These are phyloP conservation scores for Magnaporthiopsis poae DNA, from an alignment of 2,329 filamentous ascomycete species.

Conservation along the genomic window DNA sequence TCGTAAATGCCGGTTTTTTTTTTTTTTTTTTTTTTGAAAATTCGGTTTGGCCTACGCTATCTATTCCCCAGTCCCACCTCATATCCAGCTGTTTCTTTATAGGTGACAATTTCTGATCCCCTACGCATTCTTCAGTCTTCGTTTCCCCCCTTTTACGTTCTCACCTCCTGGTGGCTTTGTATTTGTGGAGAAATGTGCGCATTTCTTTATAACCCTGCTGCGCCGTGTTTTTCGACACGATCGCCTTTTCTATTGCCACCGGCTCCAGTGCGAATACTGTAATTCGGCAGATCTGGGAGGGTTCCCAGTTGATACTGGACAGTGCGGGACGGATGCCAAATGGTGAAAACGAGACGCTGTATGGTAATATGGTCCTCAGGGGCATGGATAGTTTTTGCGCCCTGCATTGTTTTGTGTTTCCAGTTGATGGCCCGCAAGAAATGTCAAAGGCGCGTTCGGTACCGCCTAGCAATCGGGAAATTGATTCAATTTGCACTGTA, in stretches of 20 bases:
- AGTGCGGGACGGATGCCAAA: background rate
- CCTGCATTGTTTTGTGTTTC: too few species aligned
- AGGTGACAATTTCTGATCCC: background rate
- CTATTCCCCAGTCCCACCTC: background rate
- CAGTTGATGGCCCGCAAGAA: too few species aligned
- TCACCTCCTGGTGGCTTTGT: background rate
- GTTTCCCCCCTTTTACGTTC: too few species aligned
- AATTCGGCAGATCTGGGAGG: background rate
- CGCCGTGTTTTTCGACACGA: background rate
- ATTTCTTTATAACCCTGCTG: background rate
- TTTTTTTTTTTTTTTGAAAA: background rate
- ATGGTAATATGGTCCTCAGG: too few species aligned
- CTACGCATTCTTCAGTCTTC: background rate
- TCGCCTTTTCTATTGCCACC: background rate
- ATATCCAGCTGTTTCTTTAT: background rate
- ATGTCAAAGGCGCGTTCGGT: too few species aligned
- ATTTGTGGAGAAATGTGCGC: background rate
- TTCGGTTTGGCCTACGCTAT: constrained; percentile 9
- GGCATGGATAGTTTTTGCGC: too few species aligned
- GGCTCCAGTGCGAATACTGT: background rate
- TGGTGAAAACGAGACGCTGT: too few species aligned
- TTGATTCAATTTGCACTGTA: background rate
- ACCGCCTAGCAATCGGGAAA: background rate
- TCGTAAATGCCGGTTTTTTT: background rate
- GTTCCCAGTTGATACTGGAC: background rate